phyloP scores from a whole-genome alignment of 75 land plant genomes.

The Sequoiadendron giganteum region DNA sequence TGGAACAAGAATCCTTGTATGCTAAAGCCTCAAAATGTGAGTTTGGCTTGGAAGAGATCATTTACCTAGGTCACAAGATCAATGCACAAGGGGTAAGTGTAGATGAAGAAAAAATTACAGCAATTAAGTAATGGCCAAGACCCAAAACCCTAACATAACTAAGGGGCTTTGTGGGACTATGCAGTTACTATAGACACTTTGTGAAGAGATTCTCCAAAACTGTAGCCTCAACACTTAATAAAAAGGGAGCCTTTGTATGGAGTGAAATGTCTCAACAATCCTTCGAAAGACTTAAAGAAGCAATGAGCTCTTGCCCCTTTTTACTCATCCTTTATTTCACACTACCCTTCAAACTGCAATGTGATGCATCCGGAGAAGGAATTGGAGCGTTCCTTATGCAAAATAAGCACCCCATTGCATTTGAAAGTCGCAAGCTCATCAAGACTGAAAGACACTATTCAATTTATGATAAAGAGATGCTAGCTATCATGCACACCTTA shows the following conservation, averaged over 20 bases:
- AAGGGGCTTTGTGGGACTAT: neutral
- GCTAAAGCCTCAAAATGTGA: slow-evolving; percentile 13
- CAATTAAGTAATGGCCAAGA: neutral
- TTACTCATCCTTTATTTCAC: neutral
- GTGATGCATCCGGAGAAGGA: neutral
- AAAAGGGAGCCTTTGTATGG: neutral
- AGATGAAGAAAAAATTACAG: slow-evolving; percentile 6
- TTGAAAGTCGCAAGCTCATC: neutral
- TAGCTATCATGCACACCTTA: neutral
- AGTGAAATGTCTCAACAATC: too few relatives aligned
- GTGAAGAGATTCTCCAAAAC: neutral
- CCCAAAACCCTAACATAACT: neutral
- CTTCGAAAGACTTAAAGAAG: too few relatives aligned
- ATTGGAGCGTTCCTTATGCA: slow-evolving; percentile 3
- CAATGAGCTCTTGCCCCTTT: too few relatives aligned
- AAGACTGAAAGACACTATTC: neutral
- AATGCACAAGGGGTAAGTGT: neutral
- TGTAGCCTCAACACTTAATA: neutral
- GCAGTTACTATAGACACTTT: neutral
- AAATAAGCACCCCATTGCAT: neutral
- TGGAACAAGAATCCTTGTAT: neutral
- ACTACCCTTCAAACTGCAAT: neutral
- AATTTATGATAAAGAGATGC: slow-evolving; percentile 9
- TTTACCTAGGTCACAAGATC: slow-evolving; percentile 4
- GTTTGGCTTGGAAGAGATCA: neutral